These are phyloP conservation scores for Phytopythium sindhum DNA, from an alignment of 352 stramenopile species.

Conservation along the genomic window DNA sequence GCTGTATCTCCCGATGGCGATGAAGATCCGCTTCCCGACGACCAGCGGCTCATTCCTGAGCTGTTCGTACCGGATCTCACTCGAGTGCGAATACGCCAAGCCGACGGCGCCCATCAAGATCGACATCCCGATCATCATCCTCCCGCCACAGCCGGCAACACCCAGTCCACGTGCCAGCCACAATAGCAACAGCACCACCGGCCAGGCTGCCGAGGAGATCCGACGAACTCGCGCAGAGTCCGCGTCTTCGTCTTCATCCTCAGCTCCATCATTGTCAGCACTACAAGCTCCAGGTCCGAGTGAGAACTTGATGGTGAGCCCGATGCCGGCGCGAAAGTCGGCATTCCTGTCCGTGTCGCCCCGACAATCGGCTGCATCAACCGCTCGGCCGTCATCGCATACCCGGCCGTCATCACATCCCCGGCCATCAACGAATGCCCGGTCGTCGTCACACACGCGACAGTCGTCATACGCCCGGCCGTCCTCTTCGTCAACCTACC, in stretches of 20 bases:
- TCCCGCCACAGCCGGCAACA: slow-evolving; percentile 12
- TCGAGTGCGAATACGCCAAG: slow-evolving; percentile 55
- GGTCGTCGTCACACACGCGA: background rate
- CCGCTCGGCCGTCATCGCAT: background rate
- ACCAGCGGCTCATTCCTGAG: slow-evolving; percentile 50
- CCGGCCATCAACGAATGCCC: background rate
- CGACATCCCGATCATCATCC: slow-evolving; percentile 36
- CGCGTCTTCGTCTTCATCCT: background rate
- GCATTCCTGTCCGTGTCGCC: slow-evolving; percentile 2
- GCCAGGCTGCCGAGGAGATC: background rate
- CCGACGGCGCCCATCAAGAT: slow-evolving; percentile 22
- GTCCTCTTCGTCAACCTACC: background rate
- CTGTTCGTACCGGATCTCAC: slow-evolving; percentile 55
- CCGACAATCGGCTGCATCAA: background rate
- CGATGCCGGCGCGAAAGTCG: slow-evolving; percentile 4
- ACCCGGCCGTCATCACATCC: background rate
- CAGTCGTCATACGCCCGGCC: background rate
- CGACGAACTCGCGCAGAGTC: background rate
- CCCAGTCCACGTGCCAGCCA: background rate
- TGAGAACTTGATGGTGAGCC: slow-evolving; percentile 3
- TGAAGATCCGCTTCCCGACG: slow-evolving; percentile 53
- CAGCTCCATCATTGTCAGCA: background rate
- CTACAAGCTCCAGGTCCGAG: background rate
- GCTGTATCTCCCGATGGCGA: slow-evolving; percentile 49
- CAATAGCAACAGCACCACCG: background rate